phyloP scores from a whole-genome alignment of 768 basidiomycete genomes.

The Termitomyces sp. region DNA sequence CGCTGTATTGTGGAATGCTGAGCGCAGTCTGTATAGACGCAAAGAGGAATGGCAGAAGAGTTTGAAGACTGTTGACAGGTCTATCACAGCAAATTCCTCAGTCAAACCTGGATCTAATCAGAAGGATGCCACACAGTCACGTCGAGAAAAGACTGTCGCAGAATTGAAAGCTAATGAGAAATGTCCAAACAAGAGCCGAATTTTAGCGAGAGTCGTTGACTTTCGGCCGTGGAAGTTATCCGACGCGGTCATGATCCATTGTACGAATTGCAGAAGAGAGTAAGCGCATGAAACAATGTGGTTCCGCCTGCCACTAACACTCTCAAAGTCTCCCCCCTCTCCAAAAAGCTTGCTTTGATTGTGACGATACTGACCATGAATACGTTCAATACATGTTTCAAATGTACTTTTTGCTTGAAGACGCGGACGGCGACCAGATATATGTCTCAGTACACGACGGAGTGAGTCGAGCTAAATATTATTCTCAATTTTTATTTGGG shows the following conservation, averaged over 20 bases:
- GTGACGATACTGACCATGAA: slow-evolving; percentile 47
- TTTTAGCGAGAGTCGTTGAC: slow-evolving; percentile 47
- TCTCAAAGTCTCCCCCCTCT: slow-evolving; percentile 35
- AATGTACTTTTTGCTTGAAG: slow-evolving; percentile 46
- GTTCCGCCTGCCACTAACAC: not conserved
- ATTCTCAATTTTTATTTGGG: not conserved
- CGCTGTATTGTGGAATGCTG: not conserved
- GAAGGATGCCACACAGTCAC: not conserved
- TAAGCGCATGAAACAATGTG: slow-evolving; percentile 20
- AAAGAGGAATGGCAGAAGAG: slow-evolving; percentile 22
- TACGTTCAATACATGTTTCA: slow-evolving; percentile 42
- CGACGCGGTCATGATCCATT: slow-evolving; percentile 43
- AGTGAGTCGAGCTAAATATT: slow-evolving; percentile 18
- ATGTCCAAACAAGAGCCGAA: slow-evolving; percentile 31
- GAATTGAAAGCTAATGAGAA: slow-evolving; percentile 26
- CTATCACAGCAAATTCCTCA: not conserved
- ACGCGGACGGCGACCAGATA: slow-evolving; percentile 37
- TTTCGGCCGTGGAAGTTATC: slow-evolving; percentile 47
- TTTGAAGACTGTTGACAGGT: not conserved
- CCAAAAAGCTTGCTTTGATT: slow-evolving; percentile 41
- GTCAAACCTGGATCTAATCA: not conserved
- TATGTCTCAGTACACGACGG: slow-evolving; percentile 44
- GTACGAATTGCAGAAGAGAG: slow-evolving; percentile 48
- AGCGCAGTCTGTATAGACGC: slow-evolving; percentile 15
- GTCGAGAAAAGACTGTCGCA: slow-evolving; percentile 24